Conservation (phyloP, 306 rosid species). For the Lagenaria siceraria region DNA sequence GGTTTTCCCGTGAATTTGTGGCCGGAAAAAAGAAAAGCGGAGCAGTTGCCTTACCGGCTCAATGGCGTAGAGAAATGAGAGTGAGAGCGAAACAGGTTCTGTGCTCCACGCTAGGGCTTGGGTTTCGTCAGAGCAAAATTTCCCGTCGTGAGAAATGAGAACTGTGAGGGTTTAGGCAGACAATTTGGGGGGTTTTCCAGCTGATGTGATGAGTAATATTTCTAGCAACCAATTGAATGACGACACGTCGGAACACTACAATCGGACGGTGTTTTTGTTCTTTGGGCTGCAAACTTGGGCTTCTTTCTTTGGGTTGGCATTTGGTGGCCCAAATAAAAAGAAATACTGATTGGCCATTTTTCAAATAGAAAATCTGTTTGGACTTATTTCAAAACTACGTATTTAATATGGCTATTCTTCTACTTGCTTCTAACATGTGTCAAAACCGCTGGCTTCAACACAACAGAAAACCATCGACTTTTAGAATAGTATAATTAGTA, state of each 20-base stretch:
- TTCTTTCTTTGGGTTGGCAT: background rate
- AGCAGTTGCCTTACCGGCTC: background rate
- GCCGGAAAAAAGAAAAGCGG: background rate
- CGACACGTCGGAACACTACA: background rate
- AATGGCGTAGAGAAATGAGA: background rate
- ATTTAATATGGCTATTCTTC: no score
- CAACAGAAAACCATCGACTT: no score
- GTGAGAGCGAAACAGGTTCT: background rate
- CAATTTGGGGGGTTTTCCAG: background rate
- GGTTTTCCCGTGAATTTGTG: background rate
- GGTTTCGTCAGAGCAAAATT: background rate
- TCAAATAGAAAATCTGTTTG: no score
- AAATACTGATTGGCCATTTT: no score
- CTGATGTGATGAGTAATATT: background rate
- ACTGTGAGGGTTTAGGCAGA: conserved; percentile 6
- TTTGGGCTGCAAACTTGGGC: background rate
- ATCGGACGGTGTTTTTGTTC: background rate
- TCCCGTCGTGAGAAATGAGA: background rate
- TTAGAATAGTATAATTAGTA: no score
- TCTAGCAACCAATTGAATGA: background rate
- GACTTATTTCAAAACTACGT: no score
- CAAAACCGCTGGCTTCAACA: no score
- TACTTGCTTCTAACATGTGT: no score
- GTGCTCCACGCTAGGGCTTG: background rate
- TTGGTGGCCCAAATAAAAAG: no score